Evolutionary conservation across 2,329 filamentous ascomycete species (phyloP).

Genomic region (Fusarium sambucinum): DNA sequence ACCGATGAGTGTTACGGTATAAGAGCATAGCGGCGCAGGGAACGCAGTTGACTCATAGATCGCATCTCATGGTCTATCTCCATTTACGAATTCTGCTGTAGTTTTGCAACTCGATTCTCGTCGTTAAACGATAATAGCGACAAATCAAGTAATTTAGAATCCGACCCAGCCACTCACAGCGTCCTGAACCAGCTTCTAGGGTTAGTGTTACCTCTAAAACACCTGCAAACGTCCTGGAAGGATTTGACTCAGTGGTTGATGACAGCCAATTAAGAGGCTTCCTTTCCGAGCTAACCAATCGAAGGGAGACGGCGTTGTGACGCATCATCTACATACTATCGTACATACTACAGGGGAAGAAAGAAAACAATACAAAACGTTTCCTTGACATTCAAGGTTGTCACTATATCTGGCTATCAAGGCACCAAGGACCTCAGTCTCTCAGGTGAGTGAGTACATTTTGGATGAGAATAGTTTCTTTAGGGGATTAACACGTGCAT

Average conservation of each 20-base stretch:
- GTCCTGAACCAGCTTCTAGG: no score
- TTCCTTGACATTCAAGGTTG: no score
- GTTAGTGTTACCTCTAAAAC: no score
- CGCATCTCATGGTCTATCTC: neutral
- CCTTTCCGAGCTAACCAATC: slow-evolving; percentile 18
- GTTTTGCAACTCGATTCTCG: fast-evolving
- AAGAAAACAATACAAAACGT: no score
- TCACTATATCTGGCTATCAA: no score
- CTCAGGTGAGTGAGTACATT: no score
- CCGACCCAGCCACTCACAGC: neutral
- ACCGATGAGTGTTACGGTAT: fast-evolving
- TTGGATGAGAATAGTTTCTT: no score
- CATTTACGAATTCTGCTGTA: neutral
- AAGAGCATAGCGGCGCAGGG: fast-evolving
- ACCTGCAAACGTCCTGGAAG: fast-evolving
- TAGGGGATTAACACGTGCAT: no score
- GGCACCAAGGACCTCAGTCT: no score
- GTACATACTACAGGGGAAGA: no score
- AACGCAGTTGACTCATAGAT: neutral
- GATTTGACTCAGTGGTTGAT: neutral
- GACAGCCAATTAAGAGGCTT: neutral
- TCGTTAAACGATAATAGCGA: fast-evolving
- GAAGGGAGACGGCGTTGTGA: neutral
- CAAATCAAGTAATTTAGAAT: neutral
- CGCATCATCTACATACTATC: no score